These are phyloP conservation scores for Bipolaris bicolor DNA, from an alignment of 2,329 filamentous ascomycete genomes.

Conservation along the genomic window DNA sequence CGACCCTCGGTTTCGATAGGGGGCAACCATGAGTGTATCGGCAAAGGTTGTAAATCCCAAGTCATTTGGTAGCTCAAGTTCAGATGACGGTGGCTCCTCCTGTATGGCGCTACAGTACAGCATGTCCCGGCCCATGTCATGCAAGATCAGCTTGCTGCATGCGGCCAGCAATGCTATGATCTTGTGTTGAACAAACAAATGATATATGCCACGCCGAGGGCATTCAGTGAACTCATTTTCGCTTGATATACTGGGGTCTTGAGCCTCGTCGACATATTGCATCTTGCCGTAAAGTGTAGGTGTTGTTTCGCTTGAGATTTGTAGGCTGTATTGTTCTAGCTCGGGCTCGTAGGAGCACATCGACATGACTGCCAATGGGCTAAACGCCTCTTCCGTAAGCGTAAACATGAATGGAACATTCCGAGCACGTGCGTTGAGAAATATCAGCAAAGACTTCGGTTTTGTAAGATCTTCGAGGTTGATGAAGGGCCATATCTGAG, in stretches of 20 bases:
- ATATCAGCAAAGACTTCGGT: constrained; percentile 4
- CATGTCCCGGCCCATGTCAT: not conserved
- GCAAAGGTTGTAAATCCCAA: not conserved
- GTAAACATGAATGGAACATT: constrained; percentile 8
- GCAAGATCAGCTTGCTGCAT: constrained; percentile 5
- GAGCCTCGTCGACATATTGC: not conserved
- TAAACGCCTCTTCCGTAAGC: constrained; percentile 2
- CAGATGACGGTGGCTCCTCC: not conserved
- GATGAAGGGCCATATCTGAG: constrained; percentile 8
- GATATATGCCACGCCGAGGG: not conserved
- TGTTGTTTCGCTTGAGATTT: not conserved
- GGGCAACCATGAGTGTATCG: not conserved
- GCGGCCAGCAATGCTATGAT: constrained; percentile 7
- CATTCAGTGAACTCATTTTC: not conserved
- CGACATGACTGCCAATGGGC: not conserved
- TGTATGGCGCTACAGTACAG: not conserved
- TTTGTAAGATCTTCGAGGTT: constrained; percentile 16
- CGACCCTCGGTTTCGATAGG: not conserved
- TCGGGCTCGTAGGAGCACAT: not conserved
- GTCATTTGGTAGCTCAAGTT: not conserved
- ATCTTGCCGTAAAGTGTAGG: not conserved
- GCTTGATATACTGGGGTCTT: not conserved
- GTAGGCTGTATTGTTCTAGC: not conserved
- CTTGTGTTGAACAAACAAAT: constrained; percentile 1
- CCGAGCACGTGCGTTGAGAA: constrained; percentile 10